These are phyloP conservation scores for Populus euphratica DNA, from an alignment of 345 rosid species.

Conservation along the genomic window DNA sequence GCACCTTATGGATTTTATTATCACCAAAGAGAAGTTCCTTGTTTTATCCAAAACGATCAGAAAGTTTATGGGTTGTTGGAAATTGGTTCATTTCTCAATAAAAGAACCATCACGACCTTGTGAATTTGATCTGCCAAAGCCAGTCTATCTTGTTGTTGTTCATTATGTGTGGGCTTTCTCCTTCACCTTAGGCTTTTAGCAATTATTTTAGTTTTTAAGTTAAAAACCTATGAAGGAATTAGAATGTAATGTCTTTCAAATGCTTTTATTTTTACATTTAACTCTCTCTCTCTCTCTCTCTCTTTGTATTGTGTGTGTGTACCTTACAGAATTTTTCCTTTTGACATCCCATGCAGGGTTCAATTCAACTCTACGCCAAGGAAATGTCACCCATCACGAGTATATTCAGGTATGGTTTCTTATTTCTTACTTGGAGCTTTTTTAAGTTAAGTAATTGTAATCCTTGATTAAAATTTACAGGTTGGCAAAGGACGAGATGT, in stretches of 20 bases:
- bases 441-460: constrained; percentile 1
- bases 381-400: constrained; percentile 97
- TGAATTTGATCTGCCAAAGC: no score
- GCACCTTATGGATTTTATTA: no score
- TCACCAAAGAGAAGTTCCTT: no score
- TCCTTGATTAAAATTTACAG: constrained; percentile 36
- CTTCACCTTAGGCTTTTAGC: neutral
- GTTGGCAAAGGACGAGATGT: constrained; percentile 99
- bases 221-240: neutral
- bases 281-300: no score
- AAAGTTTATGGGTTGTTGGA: neutral
- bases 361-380: constrained; percentile 93
- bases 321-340: neutral
- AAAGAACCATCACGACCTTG: neutral
- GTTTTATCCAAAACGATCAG: neutral
- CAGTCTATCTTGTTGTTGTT: neutral
- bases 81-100: neutral
- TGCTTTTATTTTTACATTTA: no score
- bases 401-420: constrained; percentile 70
- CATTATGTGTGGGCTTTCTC: neutral
- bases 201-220: neutral
- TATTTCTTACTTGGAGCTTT: neutral
- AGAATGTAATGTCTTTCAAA: neutral
- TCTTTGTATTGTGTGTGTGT: no score
- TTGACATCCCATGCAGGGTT: constrained; percentile 49